These are phyloP conservation scores for Apiospora kogelbergensis DNA, from an alignment of 2,329 filamentous ascomycete genomes.

Conservation along the genomic window DNA sequence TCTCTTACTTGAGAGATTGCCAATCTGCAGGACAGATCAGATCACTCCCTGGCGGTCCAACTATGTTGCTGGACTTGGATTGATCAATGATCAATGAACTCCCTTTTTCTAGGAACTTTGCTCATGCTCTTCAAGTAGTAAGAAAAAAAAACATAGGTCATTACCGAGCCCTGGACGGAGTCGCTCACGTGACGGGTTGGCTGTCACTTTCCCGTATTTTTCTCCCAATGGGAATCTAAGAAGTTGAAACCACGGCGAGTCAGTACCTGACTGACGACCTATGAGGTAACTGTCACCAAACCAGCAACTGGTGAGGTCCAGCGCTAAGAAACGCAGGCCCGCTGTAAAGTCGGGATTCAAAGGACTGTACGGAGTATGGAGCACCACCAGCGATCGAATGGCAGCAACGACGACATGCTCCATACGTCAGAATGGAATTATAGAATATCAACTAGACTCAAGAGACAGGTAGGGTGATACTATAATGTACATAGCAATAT, in stretches of 20 bases:
- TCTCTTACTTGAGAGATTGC: neutral
- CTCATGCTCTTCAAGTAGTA: neutral
- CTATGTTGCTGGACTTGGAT: neutral
- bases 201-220: neutral
- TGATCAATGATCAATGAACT: neutral
- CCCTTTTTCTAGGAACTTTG: slow-evolving; percentile 2
- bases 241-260: neutral
- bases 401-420: no score
- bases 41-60: neutral
- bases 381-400: no score
- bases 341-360: slow-evolving; percentile 1
- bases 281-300: neutral
- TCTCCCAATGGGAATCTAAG: neutral
- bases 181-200: neutral
- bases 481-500: no score
- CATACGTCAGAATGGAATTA: no score
- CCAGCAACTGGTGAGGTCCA: neutral
- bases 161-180: neutral
- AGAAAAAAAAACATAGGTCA: neutral
- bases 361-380: no score
- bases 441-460: no score
- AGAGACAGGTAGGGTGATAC: no score
- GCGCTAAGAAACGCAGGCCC: neutral
- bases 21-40: slow-evolving; percentile 5
- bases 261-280: neutral